phyloP scores from a whole-genome alignment of 148 eudicot genomes.

The Arbutus unedo region DNA sequence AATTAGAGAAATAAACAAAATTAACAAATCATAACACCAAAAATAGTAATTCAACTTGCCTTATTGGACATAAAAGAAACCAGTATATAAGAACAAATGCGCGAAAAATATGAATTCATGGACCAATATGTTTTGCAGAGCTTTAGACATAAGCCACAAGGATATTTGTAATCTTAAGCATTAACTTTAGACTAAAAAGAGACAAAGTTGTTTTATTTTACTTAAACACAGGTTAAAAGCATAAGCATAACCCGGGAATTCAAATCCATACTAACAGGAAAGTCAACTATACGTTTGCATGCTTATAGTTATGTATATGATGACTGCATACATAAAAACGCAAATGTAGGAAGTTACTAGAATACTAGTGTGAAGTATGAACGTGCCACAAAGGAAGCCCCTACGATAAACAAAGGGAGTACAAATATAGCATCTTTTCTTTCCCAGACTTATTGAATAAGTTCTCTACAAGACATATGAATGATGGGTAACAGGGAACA shows the following conservation, averaged over 20 bases:
- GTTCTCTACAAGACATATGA: background rate
- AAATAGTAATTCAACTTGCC: background rate
- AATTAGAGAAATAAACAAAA: background rate
- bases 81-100: background rate
- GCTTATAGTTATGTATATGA: background rate
- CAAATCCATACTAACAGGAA: background rate
- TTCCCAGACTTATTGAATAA: background rate
- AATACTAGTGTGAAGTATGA: too few relatives aligned
- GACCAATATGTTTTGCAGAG: background rate
- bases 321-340: background rate
- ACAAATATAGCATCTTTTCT: background rate
- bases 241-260: background rate
- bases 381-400: background rate
- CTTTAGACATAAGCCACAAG: background rate
- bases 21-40: background rate
- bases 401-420: background rate
- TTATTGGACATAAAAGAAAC: background rate
- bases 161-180: background rate
- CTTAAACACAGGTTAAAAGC: background rate
- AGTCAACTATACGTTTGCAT: background rate
- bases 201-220: background rate
- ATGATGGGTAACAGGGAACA: background rate
- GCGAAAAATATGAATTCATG: background rate
- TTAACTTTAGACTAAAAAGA: background rate
- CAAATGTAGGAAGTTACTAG: background rate